Evolutionary conservation across 352 stramenopile species (phyloP), one percentile per base, ranked within the genome.

Genomic region (Phytophthora podocarpi): DNA sequence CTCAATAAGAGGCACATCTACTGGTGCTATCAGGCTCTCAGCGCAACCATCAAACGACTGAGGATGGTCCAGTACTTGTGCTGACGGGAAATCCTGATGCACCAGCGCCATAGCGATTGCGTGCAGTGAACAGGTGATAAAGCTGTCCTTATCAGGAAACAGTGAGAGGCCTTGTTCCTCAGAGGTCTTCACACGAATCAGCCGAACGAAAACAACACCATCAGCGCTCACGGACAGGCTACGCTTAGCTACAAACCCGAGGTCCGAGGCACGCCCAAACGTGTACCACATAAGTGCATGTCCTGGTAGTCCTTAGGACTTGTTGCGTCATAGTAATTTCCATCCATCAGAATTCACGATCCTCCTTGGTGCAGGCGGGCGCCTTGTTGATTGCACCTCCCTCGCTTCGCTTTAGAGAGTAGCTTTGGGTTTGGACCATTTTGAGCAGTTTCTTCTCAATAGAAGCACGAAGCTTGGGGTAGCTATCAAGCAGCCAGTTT

Each of bases 221-320:
- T 18, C 37, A 0, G 37, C 18, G 11, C 32, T 57, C 1, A 70
- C 31, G 0, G 54, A 59, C 20, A 74, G 18, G n/a, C 39, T 39
- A 18, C 63, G 24, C 26, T 74, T 67, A 11, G 35, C 40, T 2
- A 59, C 34, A 20, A 64, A 59, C 3, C 27, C 31, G 1, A 72
- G 28, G 15, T 57, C 32, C 0, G 30, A 18, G n/a, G n/a, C n/a
- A n/a, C n/a, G n/a, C n/a, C n/a, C n/a, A n/a, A n/a, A n/a, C n/a
- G n/a, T n/a, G n/a, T 63, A 66, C 55, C 55, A 65, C 41, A 68
- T 52, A 0, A 68, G 9, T 0, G 52, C 52, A 9, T 69, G 16
- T 76, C 62, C 34, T 76, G 56, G n/a, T 76, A 66, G 18, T 69
- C 46, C 1, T 41, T 46, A 4, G 24, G 5, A 1, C 16, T 55